Conservation (phyloP, 495 filamentous ascomycete genomes). For the Penicillium chermesinum region DNA sequence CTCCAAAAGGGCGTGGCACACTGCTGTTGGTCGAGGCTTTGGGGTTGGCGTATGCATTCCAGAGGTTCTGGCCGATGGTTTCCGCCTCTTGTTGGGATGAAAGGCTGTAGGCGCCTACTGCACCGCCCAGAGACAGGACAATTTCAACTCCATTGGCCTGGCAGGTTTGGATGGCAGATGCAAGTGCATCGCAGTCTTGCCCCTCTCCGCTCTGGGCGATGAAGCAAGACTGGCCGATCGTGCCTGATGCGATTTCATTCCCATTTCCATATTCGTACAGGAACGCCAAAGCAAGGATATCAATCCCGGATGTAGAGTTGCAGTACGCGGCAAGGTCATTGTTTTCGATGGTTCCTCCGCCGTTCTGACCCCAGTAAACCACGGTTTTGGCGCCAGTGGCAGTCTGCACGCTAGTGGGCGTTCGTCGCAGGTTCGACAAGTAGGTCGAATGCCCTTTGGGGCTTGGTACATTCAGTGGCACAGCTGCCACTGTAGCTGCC, state of each 20-base stretch:
- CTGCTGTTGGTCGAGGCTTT: conserved; percentile 19
- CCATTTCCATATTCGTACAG: conserved; percentile 36
- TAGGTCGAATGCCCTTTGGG: not conserved
- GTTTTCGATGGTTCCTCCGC: conserved; percentile 35
- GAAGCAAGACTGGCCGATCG: conserved; percentile 20
- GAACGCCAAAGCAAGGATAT: conserved; percentile 52
- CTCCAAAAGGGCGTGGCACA: conserved; percentile 47
- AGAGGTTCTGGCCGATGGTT: conserved; percentile 45
- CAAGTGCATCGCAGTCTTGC: conserved; percentile 39
- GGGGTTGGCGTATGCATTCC: conserved; percentile 50
- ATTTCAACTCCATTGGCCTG: conserved; percentile 46
- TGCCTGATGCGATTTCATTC: conserved; percentile 21
- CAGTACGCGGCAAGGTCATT: conserved; percentile 42
- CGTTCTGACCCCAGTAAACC: conserved; percentile 44
- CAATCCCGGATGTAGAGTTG: conserved; percentile 31
- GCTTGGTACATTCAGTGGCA: not conserved
- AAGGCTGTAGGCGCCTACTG: conserved; percentile 35
- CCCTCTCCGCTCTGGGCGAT: conserved; percentile 18
- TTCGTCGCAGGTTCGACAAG: not conserved
- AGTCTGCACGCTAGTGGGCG: not conserved
- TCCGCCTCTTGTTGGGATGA: conserved; percentile 36
- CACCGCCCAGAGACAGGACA: conserved; percentile 47
- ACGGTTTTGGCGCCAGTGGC: conserved; percentile 20
- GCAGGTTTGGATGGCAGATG: conserved; percentile 44
- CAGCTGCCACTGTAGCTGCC: not conserved